Conservation (phyloP, 1,284 basidiomycete species). For the Cutaneotrichosporon sp. region DNA sequence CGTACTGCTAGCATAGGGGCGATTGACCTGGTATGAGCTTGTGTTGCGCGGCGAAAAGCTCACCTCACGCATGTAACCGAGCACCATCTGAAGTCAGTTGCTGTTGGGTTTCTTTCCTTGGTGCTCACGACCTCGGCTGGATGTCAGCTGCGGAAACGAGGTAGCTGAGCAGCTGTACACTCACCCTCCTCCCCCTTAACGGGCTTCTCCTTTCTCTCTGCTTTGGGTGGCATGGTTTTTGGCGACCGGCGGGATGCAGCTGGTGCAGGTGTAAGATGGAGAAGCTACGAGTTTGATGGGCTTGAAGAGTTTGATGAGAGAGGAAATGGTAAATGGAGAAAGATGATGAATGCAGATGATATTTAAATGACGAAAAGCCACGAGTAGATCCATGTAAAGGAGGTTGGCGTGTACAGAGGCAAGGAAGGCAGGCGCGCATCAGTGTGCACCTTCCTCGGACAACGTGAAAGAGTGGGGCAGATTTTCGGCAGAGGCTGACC, state of each 20-base stretch:
- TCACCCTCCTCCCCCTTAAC: constrained; percentile 48
- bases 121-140: constrained; percentile 41
- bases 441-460: no score
- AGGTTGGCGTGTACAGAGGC: no score
- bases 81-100: constrained; percentile 32
- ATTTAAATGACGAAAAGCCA: no score
- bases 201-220: constrained; percentile 67
- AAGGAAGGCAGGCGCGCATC: no score
- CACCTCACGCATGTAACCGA: constrained; percentile 43
- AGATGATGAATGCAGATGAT: no score
- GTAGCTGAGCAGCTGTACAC: constrained; percentile 8
- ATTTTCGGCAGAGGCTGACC: background rate
- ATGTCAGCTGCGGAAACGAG: background rate
- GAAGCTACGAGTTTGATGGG: background rate
- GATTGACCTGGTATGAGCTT: constrained; percentile 30
- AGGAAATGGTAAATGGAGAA: no score
- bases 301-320: background rate
- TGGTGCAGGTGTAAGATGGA: background rate
- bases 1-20: constrained; percentile 42
- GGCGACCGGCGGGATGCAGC: no score
- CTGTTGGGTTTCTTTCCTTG: no score
- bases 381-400: no score
- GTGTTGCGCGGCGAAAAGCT: constrained; percentile 2
- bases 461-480: no score
- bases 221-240: constrained; percentile 53